Evolutionary conservation across 202 grass and related monocot genomes (phyloP).

Genomic region (Schoenoplectus tabernaemontani): DNA sequence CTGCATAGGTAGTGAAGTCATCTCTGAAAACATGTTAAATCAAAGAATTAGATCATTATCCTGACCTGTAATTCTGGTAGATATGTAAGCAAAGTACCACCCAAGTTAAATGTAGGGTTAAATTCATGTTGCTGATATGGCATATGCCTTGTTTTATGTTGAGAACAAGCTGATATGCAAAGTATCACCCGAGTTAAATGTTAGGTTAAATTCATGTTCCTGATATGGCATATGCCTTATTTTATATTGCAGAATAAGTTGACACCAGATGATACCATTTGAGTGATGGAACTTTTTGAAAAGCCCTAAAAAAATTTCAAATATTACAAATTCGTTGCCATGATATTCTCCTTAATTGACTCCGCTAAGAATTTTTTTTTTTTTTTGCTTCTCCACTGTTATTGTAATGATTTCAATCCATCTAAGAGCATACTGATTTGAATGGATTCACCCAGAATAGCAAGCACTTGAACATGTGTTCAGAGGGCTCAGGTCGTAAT

Average conservation of each 20-base stretch:
- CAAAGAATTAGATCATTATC: not conserved
- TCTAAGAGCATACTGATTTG: not conserved
- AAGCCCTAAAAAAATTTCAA: not conserved
- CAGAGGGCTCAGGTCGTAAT: not conserved
- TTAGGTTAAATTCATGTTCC: too few species aligned
- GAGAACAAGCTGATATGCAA: too few species aligned
- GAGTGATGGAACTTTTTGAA: too few species aligned
- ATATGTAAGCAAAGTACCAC: not conserved
- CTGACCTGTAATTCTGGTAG: not conserved
- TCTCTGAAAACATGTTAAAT: conserved; percentile 41
- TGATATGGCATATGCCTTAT: too few species aligned
- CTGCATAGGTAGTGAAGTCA: conserved; percentile 65
- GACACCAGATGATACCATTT: too few species aligned
- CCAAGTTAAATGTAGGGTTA: not conserved
- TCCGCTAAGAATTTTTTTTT: not conserved
- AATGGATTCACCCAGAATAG: not conserved
- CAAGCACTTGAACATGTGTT: not conserved
- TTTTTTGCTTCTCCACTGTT: not conserved
- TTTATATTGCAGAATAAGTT: too few species aligned
- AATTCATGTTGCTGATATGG: not conserved
- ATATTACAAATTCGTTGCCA: too few species aligned
- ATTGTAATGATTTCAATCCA: not conserved
- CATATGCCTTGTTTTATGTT: not conserved
- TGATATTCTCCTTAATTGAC: not conserved
- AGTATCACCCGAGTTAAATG: too few species aligned